Evolutionary conservation across 1,284 basidiomycete species (phyloP), one percentile per base, ranked within the genome.

Genomic region (Irpex lacteus): DNA sequence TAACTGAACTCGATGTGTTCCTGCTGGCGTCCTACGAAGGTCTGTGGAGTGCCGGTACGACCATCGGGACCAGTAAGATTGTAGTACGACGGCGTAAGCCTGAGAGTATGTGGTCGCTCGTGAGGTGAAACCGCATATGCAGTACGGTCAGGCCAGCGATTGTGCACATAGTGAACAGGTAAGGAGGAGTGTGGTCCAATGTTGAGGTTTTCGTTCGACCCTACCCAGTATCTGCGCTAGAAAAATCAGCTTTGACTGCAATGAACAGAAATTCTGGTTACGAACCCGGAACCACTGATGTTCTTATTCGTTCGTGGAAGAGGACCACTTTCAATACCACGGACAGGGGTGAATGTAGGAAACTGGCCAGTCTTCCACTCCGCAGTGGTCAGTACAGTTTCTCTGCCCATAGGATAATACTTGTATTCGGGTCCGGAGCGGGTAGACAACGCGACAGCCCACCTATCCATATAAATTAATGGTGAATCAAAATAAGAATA

Each of bases 351-450:
- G 38, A 63, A 60, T 13, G 59, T 53, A 26, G 62, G 62, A 36
- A 60, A 63, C n/a, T 63, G 50, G 36, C 61, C 63, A 44, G 69
- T 65, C 59, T 68, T 59, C 73, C 73, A 75, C 32, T 63, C 63
- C 3, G 70, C 73, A 9, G 71, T 66, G 8, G 69, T 69, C 15
- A 74, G 62, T 6, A 70, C 62, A 18, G 71, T 74, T 57, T 74
- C 73, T 8, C 73, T 63, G 9, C 73, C 73, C 72, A 74, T 74
- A 4, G 73, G 73, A 50, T 19, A 53, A 53, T 54, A 54, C 59
- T 59, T 53, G 62, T 63, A 55, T 6, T 55, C 62, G 26, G 58
- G 59, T 7, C 55, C 62, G 18, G 52, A 54, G 53, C 62, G 59
- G 9, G 62, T 63, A 5, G 62, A 56, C 8, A 63, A 21, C 2